Base-by-base conservation (phyloP, 441 rosid species). In the Adansonia rubrostipa region DNA sequence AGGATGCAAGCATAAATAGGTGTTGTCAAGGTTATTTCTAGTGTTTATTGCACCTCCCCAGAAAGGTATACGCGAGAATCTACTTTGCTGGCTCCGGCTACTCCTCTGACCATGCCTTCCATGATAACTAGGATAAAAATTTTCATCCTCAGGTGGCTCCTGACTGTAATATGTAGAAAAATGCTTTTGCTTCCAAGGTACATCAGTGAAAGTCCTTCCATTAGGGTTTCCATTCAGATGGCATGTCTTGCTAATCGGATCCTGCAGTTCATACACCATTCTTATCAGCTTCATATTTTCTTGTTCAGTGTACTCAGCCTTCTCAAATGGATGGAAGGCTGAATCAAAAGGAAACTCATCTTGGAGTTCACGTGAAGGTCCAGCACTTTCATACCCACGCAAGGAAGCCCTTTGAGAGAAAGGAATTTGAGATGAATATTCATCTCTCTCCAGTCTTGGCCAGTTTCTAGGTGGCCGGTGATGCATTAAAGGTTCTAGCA, bases 181-280 rank as follows among this genome's bases (percentile, higher is more conserved):
- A 17, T 64, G 77, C 42, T 76, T 84, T 73, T 85, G 82, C 71
- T 63, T 77, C 82, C 85, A 61, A 44, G 73, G 14, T 73, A 77
- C 81, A 65, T 73, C 83, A 58, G 81, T 51, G 48, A 86, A 22
- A 67, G 77, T 82, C 79, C 83, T 79, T 73, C 83, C 85, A 72
- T 80, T 86, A 56, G 47, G 15, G 6, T 61, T 61, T 61, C 40
- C 66, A 61, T 61, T 61, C 66, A 87, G 74, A 58, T 81, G 76
- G 78, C 84, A 72, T 50, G 88, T 76, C 79, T 80, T 88, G 72
- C 84, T 83, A 69, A 92, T 85, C 86, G 86, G 85, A 81, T 87
- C 88, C 84, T 88, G 88, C 81, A 91, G 88, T 80, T 91, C 94
- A 84, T 80, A 69, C 68, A 88, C 88, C 89, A 89, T 85, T 83